Evolutionary conservation across 1,284 basidiomycete genomes (phyloP).

Genomic region (Ceratobasidium sp.): DNA sequence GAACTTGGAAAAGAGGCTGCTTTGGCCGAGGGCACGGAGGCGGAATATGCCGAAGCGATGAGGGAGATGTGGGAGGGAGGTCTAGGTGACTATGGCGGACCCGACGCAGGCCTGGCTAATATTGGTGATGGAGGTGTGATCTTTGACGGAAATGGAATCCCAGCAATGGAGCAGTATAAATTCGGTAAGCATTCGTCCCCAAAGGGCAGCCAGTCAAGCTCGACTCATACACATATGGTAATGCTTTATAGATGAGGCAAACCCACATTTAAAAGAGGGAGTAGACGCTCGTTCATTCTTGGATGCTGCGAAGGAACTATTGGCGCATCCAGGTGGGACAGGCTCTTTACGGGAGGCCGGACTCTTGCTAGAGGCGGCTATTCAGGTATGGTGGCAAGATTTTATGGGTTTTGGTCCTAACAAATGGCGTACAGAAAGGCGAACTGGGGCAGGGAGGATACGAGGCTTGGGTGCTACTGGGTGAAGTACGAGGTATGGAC

Average conservation of each 20-base stretch:
- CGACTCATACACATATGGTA: conserved; percentile 50
- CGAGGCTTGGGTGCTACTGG: conserved; percentile 94
- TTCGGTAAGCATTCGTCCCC: conserved; percentile 71
- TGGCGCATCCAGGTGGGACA: conserved; percentile 73
- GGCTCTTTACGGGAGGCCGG: conserved; percentile 90
- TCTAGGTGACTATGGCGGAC: conserved; percentile 61
- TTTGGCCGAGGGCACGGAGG: conserved; percentile 62
- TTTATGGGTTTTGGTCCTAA: neutral
- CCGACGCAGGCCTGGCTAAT: conserved; percentile 58
- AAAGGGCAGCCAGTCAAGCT: conserved; percentile 25
- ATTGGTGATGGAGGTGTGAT: conserved; percentile 55
- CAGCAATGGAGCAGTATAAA: conserved; percentile 74
- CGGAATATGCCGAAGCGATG: conserved; percentile 72
- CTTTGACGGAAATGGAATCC: conserved; percentile 80
- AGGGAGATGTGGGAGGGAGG: conserved; percentile 73
- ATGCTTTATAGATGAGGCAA: conserved; percentile 67
- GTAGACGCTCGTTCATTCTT: conserved; percentile 69
- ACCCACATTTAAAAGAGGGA: conserved; percentile 74
- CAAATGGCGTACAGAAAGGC: conserved; percentile 62
- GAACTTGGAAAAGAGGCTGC: conserved; percentile 65
- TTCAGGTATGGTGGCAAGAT: conserved; percentile 58
- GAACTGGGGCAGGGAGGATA: conserved; percentile 84
- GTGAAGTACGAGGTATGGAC: conserved; percentile 96
- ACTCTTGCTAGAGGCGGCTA: conserved; percentile 88
- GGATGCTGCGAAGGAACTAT: conserved; percentile 71